Conservation (phyloP, 371 early-diverging fungal genomes). For the Capillidium heterosporum region DNA sequence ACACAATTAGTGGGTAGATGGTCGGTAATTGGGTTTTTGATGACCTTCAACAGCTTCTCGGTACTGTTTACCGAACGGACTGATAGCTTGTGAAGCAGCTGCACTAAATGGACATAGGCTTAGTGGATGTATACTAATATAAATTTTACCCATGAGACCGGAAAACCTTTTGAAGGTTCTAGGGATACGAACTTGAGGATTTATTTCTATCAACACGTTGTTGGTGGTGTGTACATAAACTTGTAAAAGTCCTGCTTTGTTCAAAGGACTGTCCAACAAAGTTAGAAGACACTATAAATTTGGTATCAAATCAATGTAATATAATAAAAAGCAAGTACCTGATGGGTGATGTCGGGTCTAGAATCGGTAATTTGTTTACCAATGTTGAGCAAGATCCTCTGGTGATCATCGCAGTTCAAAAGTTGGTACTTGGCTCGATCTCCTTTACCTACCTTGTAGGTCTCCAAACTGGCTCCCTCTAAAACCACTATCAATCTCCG, state of each 20-base stretch:
- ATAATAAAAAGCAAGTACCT: slow-evolving; percentile 23
- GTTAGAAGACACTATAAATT: slow-evolving; percentile 71
- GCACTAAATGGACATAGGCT: slow-evolving; percentile 32
- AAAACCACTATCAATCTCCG: slow-evolving; percentile 87
- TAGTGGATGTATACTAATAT: background rate
- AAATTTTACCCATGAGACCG: slow-evolving; percentile 70
- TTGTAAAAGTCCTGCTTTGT: slow-evolving; percentile 90
- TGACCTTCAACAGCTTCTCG: slow-evolving; percentile 85
- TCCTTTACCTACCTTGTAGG: slow-evolving; percentile 82
- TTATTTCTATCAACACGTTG: slow-evolving; percentile 92
- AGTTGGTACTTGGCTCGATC: slow-evolving; percentile 81
- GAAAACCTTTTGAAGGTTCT: slow-evolving; percentile 96
- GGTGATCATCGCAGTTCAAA: slow-evolving; percentile 93
- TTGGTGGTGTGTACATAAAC: slow-evolving; percentile 89
- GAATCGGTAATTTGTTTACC: slow-evolving; percentile 64
- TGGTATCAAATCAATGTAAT: background rate
- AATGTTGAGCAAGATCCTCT: slow-evolving; percentile 68
- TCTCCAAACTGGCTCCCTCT: slow-evolving; percentile 78
- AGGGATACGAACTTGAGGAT: slow-evolving; percentile 93
- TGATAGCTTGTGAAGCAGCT: slow-evolving; percentile 90
- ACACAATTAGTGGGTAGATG: slow-evolving; percentile 80
- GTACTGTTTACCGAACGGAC: slow-evolving; percentile 82
- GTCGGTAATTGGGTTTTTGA: slow-evolving; percentile 89
- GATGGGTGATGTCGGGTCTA: slow-evolving; percentile 94
- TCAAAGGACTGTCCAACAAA: slow-evolving; percentile 91